Evolutionary conservation across 352 stramenopile genomes (phyloP).

Genomic region (Pythium guiyangense): DNA sequence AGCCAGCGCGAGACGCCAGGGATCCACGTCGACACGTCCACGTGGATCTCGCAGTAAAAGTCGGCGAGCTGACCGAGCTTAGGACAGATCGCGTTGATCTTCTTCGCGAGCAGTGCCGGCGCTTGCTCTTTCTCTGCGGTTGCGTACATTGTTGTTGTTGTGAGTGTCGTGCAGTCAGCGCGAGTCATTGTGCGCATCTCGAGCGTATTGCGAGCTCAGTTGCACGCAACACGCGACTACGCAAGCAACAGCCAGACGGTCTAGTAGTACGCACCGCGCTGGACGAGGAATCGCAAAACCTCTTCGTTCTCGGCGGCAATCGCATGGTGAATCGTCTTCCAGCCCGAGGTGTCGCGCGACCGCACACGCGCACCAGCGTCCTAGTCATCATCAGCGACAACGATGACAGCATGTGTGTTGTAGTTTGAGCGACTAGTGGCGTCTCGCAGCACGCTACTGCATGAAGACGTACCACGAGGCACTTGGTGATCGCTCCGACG

Average conservation of each 20-base stretch:
- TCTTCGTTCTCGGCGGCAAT: slow-evolving; percentile 62
- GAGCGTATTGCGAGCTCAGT: neutral
- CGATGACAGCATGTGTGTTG: neutral
- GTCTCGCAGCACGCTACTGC: neutral
- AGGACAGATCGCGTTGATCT: slow-evolving; percentile 41
- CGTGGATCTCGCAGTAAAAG: slow-evolving; percentile 61
- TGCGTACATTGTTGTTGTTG: neutral
- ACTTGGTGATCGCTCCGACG: slow-evolving; percentile 43
- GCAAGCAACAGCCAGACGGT: neutral
- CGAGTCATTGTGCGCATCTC: neutral
- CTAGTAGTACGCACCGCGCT: slow-evolving; percentile 25
- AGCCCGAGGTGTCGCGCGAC: slow-evolving; percentile 49
- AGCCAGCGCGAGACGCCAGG: slow-evolving; percentile 63
- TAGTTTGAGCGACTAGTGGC: too few relatives aligned
- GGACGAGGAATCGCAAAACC: slow-evolving; percentile 44
- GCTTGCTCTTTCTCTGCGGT: slow-evolving; percentile 51
- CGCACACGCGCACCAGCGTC: slow-evolving; percentile 54
- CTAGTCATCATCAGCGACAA: slow-evolving; percentile 26
- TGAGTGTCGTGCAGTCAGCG: too few relatives aligned
- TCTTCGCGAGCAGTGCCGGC: slow-evolving; percentile 40
- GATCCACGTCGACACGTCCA: slow-evolving; percentile 72
- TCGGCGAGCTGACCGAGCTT: slow-evolving; percentile 42
- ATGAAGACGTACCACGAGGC: slow-evolving; percentile 33
- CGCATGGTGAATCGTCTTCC: slow-evolving; percentile 64
- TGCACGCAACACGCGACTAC: slow-evolving; percentile 1